These are phyloP conservation scores for Daldinia childiae DNA, from an alignment of 495 filamentous ascomycete genomes.

Conservation along the genomic window DNA sequence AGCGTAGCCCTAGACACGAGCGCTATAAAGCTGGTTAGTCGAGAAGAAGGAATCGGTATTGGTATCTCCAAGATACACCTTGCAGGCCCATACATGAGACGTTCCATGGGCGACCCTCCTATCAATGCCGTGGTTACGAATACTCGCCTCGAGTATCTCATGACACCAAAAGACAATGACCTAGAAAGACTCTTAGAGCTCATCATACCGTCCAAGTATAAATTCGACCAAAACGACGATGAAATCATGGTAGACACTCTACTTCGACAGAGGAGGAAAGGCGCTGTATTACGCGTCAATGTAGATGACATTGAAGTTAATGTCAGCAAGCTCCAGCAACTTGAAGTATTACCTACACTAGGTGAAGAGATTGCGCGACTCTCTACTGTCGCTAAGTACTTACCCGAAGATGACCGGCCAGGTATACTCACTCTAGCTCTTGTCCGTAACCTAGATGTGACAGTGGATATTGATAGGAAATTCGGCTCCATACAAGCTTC, in stretches of 20 bases:
- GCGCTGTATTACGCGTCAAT: conserved; percentile 78
- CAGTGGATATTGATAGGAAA: conserved; percentile 66
- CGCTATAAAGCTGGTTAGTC: conserved; percentile 78
- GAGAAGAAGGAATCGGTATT: conserved; percentile 72
- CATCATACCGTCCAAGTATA: conserved; percentile 89
- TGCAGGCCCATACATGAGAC: conserved; percentile 70
- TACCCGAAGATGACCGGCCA: conserved; percentile 95
- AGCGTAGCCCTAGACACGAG: conserved; percentile 77
- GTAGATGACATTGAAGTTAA: conserved; percentile 67
- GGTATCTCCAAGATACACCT: conserved; percentile 79
- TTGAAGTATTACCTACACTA: conserved; percentile 72
- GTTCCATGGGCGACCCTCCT: conserved; percentile 60
- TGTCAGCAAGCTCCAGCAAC: conserved; percentile 65
- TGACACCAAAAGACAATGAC: conserved; percentile 78
- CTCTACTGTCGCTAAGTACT: conserved; percentile 89
- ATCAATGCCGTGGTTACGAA: conserved; percentile 63
- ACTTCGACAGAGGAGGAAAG: conserved; percentile 87
- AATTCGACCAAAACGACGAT: conserved; percentile 85
- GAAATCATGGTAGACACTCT: conserved; percentile 96
- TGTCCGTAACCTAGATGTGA: conserved; percentile 68
- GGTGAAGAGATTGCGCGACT: conserved; percentile 80
- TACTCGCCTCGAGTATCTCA: conserved; percentile 77
- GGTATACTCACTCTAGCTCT: conserved; percentile 79
- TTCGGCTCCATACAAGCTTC: conserved; percentile 70
- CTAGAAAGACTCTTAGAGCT: conserved; percentile 83